Evolutionary conservation across 1,284 basidiomycete genomes (phyloP), one percentile per base, ranked within the genome.

Genomic region (Fomitopsis pinicola): DNA sequence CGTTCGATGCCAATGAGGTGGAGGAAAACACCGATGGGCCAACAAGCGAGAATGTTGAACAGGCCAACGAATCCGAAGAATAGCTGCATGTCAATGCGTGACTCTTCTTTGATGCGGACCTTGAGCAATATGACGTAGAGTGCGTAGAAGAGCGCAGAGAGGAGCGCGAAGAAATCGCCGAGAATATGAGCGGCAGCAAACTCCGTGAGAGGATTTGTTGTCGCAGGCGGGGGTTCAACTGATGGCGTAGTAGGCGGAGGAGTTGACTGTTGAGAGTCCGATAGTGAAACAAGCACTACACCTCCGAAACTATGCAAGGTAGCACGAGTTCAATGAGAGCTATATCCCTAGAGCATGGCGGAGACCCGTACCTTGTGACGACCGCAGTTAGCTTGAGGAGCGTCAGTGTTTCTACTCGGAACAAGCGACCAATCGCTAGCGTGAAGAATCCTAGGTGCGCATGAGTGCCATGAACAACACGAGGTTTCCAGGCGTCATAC

Each of bases 21-120:
- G 36, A 99, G 82, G 22, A 97, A 59, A 17, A 95, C 69, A 3
- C 91, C 93, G 17, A 96, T 77, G 0, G 96, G 94, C 87, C 94
- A 93, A 58, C 89, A 87, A 17, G 80, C 77, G 9, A 93, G 66
- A 68, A 97, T 86, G 73, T 95, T 98, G 79, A 94, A 95, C 12
- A 94, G 78, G 8, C 95, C 95, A 33, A 97, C 94, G 69, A 95
- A 97, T 12, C 95, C 95, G 68, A 97, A 95, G 77, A 97, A 95
- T 15, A 97, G 80, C 68, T 94, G 92, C 92, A 96, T 95, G 73
- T 96, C 88, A 66, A 95, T 86, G 48, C 95, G 84, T 6, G 91
- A 90, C 73, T 97, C 95, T 59, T 85, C 83, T 45, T 84, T 85
- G 48, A 97, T 91, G 62, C 86, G 84, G 60, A 89, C 92, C 77